Conservation (phyloP, 208 protist species). For the Wallacemonas sp. region DNA sequence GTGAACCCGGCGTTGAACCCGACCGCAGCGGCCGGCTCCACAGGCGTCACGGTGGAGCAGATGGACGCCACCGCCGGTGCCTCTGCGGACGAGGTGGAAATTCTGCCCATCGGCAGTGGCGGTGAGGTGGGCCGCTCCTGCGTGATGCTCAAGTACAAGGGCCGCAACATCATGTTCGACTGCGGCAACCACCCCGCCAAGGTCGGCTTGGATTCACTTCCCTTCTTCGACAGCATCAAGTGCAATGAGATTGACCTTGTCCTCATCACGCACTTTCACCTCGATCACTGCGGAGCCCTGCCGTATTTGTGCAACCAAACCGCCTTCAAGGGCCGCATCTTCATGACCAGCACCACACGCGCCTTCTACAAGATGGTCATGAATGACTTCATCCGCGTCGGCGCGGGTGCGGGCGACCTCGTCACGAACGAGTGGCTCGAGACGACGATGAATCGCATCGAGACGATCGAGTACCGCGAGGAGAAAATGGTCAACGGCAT, state of each 20-base stretch:
- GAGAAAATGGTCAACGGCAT: conserved; percentile 96
- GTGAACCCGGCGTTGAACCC: background rate
- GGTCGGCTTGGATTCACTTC: conserved; percentile 94
- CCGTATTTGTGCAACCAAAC: conserved; percentile 97
- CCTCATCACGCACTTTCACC: conserved; percentile 98
- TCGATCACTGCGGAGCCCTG: conserved; percentile 97
- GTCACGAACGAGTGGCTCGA: conserved; percentile 96
- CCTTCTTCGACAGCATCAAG: conserved; percentile 97
- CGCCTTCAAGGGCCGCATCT: conserved; percentile 95
- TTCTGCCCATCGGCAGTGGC: conserved; percentile 96
- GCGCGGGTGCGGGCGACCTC: conserved; percentile 79
- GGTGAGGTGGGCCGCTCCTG: conserved; percentile 98
- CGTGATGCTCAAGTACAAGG: conserved; percentile 96
- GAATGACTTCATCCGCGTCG: conserved; percentile 96
- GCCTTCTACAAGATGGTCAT: conserved; percentile 97
- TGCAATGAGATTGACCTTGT: conserved; percentile 94
- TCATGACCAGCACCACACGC: conserved; percentile 98
- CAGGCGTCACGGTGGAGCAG: conserved; percentile 12
- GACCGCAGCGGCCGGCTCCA: background rate
- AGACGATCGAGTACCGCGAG: conserved; percentile 98
- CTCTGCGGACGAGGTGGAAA: conserved; percentile 84
- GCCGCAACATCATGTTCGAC: conserved; percentile 97
- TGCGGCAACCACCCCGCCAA: conserved; percentile 98
- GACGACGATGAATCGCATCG: conserved; percentile 94
- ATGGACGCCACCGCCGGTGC: background rate